Base-by-base conservation (phyloP, 2,329 filamentous ascomycete species). In the Aaosphaeria pasadenensis region DNA sequence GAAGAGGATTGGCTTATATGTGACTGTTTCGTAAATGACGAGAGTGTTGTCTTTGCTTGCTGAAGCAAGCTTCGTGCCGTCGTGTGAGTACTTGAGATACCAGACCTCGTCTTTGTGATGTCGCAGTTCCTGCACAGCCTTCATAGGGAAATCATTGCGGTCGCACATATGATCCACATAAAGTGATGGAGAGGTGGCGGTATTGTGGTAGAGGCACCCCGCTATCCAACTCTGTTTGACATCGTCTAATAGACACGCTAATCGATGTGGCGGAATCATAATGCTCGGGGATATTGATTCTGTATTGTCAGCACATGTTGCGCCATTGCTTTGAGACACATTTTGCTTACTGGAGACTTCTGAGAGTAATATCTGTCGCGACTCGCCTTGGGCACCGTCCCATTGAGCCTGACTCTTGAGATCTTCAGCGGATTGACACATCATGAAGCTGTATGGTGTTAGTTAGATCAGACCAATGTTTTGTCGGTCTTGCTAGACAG, bases 271-370 rank as follows among this genome's bases (percentile, higher is more conserved):
- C 1, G 94, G 94, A 46, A 99, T 87, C 91, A 99, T 97, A 40
- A 96, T 89, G 4, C 91, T 94, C 0, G 94, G 92, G 1, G 94
- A 96, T 67, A 99, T 95, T 48, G 84, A 96, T 76, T 81, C 88
- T 92, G 58, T 13, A 24, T 24, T 24, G 17, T 24, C 17, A 24
- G 17, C 17, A 24, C 17, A 24, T 24, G 17, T 24, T 24, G 17
- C 17, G 6, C 51, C 39, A 13, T 11, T n/a, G 31, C 42, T 33
- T 35, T 24, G 32, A 32, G 42, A n/a, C 11, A 44, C 29, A 42
- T 38, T 36, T 40, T 40, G 9, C 83, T 72, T 75, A 94, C 88
- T 89, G 28, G 91, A 96, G 32, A 97, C 74, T 50, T 94, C 84
- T 1, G 88, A 89, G 17, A 97, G 79, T 4, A 97, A 73, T 11